Base-by-base conservation (phyloP, 495 filamentous ascomycete genomes). In the Penicillium cosmopolitanum region DNA sequence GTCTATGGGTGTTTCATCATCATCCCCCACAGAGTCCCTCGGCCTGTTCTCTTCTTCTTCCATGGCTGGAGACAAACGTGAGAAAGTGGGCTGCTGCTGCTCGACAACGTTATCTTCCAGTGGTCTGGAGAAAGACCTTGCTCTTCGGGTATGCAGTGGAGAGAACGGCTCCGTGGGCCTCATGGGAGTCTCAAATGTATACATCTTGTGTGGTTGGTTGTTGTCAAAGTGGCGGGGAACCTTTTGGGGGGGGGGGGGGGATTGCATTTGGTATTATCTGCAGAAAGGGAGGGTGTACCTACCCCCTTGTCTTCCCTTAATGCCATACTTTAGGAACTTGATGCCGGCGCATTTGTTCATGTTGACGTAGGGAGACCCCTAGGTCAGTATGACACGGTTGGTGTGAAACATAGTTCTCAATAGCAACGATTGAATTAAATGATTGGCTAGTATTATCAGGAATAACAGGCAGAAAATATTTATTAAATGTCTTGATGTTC, bases 271-370 rank as follows among this genome's bases (percentile, higher is more conserved):
- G 43, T n/a, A 12, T 46, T 8, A 18, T 12, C 43, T 18, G 16
- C 18, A 46, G 13, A 11, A 10, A 40, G 11, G 9, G 15, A 21
- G 15, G 43, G 16, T 46, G 46, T 21, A 10, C 31, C 23, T 48
- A 12, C 23, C 21, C 8, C 13, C 13, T 43, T 48, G 19, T n/a
- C 21, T 1, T n/a, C 13, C 46, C 46, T 9, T 48, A 4, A 48
- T 28, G 15, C 19, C 46, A 28, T 13, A 44, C n/a, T 44, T 18
- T n/a, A 19, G 46, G 46, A 48, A 25, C 11, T 48, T 28, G 4
- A 48, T 48, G 46, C 46, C 46, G 46, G 38, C 38, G 16, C 42
- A 44, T 55, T 44, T 55, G 9, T 23, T 55, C 38, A 55, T 15
- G 11, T 44, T 55, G 52, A 55, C 52, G 52, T 55, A 54, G 19